These are phyloP conservation scores for Casaregolazyma lundiana DNA, from an alignment of 1,139 yeast genomes.

Conservation along the genomic window DNA sequence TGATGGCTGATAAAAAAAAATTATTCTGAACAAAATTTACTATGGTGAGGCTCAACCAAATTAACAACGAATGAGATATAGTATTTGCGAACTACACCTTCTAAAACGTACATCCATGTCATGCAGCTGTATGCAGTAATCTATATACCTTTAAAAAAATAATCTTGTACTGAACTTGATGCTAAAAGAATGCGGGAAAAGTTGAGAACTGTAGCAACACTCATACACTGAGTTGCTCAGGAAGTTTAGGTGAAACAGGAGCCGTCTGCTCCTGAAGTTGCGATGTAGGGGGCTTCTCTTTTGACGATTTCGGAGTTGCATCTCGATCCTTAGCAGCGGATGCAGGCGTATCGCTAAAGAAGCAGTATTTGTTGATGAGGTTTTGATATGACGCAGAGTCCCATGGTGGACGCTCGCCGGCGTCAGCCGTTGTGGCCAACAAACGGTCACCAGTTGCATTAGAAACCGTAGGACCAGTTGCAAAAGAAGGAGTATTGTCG, in stretches of 20 bases:
- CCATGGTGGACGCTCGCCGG: slow-evolving; percentile 31
- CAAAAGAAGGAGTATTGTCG: slow-evolving; percentile 7
- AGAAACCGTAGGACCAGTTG: slow-evolving; percentile 10
- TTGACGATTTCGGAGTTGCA: background rate
- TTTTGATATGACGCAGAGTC: slow-evolving; percentile 64
- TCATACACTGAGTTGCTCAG: background rate
- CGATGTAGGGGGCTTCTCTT: background rate
- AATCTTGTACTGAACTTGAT: background rate
- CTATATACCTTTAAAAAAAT: background rate
- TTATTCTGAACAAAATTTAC: background rate
- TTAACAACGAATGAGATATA: background rate
- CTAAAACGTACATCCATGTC: background rate
- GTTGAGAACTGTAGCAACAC: too few relatives aligned
- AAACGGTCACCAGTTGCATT: slow-evolving; percentile 13
- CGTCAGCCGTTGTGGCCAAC: slow-evolving; percentile 4
- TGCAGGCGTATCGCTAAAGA: slow-evolving; percentile 37
- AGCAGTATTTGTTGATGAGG: slow-evolving; percentile 68
- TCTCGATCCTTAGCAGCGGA: background rate
- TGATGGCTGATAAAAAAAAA: background rate
- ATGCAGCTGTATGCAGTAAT: slow-evolving; percentile 1
- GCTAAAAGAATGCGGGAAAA: background rate
- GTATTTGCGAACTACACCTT: background rate
- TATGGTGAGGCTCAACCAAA: background rate
- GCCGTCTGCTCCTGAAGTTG: background rate
- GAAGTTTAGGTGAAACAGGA: background rate